A percentile compares a stretch with the other conserved stretches of the same genome.
Evolutionary conservation across 768 basidiomycete species (phyloP).

Genomic region (Lactarius quietus): DNA sequence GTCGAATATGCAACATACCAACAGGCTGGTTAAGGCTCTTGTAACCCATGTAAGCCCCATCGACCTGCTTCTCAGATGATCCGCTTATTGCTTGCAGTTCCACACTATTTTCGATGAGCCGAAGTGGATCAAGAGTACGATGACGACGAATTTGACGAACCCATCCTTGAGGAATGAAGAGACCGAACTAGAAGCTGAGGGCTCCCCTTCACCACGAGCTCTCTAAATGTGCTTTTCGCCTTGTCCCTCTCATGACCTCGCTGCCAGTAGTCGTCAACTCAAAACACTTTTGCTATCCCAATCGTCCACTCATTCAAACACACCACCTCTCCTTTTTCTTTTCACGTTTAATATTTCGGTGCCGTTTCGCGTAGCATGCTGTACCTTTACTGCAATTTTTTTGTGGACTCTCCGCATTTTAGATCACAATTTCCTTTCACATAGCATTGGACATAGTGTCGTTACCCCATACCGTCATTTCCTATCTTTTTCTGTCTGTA

Average conservation of each 20-base stretch:
- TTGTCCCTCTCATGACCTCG: not conserved
- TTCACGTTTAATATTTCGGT: conserved; percentile 9
- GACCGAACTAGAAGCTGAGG: conserved; percentile 1
- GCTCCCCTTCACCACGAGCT: not conserved
- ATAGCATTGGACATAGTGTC: conserved; percentile 22
- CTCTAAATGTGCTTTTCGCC: conserved; percentile 5
- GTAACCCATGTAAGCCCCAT: conserved; percentile 72
- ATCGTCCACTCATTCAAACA: conserved; percentile 2
- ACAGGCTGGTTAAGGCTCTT: conserved; percentile 41
- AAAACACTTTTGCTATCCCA: conserved; percentile 1
- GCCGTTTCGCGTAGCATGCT: conserved; percentile 14
- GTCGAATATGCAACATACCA: conserved; percentile 56
- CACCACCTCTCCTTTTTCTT: conserved; percentile 1
- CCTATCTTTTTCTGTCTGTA: conserved; percentile 23
- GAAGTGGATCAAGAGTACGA: conserved; percentile 47
- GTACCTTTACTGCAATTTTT: conserved; percentile 22
- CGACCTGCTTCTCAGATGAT: conserved; percentile 1
- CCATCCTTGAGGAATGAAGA: conserved; percentile 69
- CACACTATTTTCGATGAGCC: conserved; percentile 68
- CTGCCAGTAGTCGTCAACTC: not conserved
- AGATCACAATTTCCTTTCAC: conserved; percentile 16
- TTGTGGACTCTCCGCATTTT: conserved; percentile 14
- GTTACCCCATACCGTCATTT: conserved; percentile 20
- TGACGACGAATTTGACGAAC: conserved; percentile 62
- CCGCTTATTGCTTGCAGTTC: conserved; percentile 40